phyloP scores from a whole-genome alignment of 108 stramenopile species.

The Pseudonitzschia multistriata region DNA sequence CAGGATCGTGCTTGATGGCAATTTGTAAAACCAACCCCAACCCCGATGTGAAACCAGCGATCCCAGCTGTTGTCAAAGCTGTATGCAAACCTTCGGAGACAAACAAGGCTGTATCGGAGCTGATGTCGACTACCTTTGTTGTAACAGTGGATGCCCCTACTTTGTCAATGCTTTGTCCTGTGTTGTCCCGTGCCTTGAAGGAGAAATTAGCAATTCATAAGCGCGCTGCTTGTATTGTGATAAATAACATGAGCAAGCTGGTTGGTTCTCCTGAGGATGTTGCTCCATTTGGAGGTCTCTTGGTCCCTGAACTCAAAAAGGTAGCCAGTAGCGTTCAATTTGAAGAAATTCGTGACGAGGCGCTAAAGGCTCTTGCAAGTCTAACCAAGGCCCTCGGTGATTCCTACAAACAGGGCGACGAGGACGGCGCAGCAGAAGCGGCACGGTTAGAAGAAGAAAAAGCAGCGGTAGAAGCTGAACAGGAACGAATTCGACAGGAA shows the following conservation, averaged over 20 bases:
- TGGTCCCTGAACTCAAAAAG: slow-evolving; percentile 94
- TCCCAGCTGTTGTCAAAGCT: slow-evolving; percentile 89
- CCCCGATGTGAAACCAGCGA: slow-evolving; percentile 79
- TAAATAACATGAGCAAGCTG: slow-evolving; percentile 95
- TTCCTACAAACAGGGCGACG: slow-evolving; percentile 52
- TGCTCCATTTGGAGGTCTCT: slow-evolving; percentile 89
- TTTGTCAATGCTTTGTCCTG: slow-evolving; percentile 93
- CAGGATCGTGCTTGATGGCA: slow-evolving; percentile 65
- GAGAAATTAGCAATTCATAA: slow-evolving; percentile 91
- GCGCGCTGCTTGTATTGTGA: slow-evolving; percentile 92
- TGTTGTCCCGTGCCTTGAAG: slow-evolving; percentile 89
- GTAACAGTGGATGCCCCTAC: slow-evolving; percentile 92
- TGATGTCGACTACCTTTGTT: slow-evolving; percentile 96
- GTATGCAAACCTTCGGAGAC: slow-evolving; percentile 89
- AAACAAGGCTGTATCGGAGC: slow-evolving; percentile 86
- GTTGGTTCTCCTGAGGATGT: slow-evolving; percentile 93
- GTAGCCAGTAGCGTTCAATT: slow-evolving; percentile 92
- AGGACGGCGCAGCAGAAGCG: slow-evolving; percentile 51
- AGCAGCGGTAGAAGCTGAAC: slow-evolving; percentile 67
- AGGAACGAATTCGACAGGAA: slow-evolving; percentile 69
- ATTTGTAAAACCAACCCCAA: slow-evolving; percentile 85
- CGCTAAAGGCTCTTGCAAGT: slow-evolving; percentile 74
- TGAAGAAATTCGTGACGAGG: slow-evolving; percentile 96
- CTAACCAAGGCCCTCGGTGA: slow-evolving; percentile 86
- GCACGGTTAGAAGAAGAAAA: slow-evolving; percentile 57